Evolutionary conservation across 192 early-diverging fungal genomes (phyloP).

Genomic region (Dissophora ornata): DNA sequence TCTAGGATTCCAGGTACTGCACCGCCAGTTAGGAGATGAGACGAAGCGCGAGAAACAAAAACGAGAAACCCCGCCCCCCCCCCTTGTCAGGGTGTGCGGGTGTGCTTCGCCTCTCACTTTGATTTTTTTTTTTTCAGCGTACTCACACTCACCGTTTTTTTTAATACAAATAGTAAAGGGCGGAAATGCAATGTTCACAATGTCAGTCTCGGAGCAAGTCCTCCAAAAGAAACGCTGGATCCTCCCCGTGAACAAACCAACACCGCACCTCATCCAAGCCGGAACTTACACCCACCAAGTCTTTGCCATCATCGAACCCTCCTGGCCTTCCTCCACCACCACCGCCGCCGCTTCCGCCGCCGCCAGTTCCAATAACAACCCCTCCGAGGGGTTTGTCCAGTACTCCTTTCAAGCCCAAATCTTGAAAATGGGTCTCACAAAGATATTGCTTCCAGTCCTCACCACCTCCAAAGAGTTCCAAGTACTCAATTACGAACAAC

Average conservation of each 20-base stretch:
- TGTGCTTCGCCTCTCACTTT: too few species aligned
- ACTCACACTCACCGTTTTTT: too few species aligned
- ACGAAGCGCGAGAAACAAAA: too few species aligned
- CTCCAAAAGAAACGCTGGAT: constrained; percentile 11
- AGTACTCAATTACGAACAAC: neutral
- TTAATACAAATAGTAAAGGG: too few species aligned
- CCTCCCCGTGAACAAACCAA: neutral
- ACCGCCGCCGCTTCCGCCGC: too few species aligned
- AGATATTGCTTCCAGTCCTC: neutral
- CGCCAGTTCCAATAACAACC: neutral
- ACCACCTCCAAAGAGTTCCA: neutral
- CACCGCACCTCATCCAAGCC: neutral
- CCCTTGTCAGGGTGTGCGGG: too few species aligned
- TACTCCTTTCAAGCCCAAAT: constrained; percentile 15
- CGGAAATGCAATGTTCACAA: neutral
- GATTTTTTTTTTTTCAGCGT: too few species aligned
- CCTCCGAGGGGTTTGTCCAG: constrained; percentile 10
- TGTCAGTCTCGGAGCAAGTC: constrained; percentile 4
- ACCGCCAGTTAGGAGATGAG: neutral
- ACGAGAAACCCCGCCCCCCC: too few species aligned
- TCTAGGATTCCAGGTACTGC: neutral
- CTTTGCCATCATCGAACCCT: constrained; percentile 8
- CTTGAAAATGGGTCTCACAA: neutral
- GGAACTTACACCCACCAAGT: constrained; percentile 12
- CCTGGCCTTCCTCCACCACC: constrained; percentile 10